These are phyloP conservation scores for Ophiosphaerella korrae DNA, from an alignment of 2,329 filamentous ascomycete genomes.

Conservation along the genomic window DNA sequence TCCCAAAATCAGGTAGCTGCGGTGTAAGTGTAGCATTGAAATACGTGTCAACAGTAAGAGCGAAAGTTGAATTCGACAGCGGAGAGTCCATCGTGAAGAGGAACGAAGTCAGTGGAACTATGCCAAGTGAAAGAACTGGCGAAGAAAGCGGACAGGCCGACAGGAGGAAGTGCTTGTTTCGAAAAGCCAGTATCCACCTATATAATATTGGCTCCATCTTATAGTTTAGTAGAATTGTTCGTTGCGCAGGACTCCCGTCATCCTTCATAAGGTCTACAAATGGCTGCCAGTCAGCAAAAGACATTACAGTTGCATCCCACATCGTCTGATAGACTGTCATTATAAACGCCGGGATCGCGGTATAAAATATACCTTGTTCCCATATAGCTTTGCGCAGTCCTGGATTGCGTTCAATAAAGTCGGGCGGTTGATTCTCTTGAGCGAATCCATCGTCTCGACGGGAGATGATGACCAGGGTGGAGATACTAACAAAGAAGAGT, in stretches of 20 bases:
- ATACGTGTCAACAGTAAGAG: not conserved
- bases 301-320: constrained; percentile 7
- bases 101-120: constrained; percentile 8
- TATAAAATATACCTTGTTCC: constrained; percentile 9
- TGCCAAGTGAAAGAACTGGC: constrained; percentile 4
- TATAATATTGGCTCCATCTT: constrained; percentile 3
- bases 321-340: constrained; percentile 9
- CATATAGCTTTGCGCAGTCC: constrained; percentile 6
- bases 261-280: constrained; percentile 5
- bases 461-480: constrained; percentile 1
- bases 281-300: constrained; percentile 7
- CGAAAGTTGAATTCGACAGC: constrained; percentile 1
- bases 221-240: constrained; percentile 8
- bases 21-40: not conserved
- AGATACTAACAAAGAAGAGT: constrained; percentile 1
- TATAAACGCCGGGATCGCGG: constrained; percentile 6
- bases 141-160: constrained; percentile 7
- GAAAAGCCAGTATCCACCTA: constrained; percentile 1
- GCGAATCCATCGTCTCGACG: constrained; percentile 1
- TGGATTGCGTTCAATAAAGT: constrained; percentile 5
- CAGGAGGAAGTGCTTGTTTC: constrained; percentile 1
- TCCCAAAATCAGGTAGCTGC: not conserved
- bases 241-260: not conserved
- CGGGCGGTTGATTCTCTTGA: constrained; percentile 4
- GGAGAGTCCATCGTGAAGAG: constrained; percentile 9